Evolutionary conservation across 176 grass and related monocot genomes (phyloP).

Genomic region (Hordeum vulgare): DNA sequence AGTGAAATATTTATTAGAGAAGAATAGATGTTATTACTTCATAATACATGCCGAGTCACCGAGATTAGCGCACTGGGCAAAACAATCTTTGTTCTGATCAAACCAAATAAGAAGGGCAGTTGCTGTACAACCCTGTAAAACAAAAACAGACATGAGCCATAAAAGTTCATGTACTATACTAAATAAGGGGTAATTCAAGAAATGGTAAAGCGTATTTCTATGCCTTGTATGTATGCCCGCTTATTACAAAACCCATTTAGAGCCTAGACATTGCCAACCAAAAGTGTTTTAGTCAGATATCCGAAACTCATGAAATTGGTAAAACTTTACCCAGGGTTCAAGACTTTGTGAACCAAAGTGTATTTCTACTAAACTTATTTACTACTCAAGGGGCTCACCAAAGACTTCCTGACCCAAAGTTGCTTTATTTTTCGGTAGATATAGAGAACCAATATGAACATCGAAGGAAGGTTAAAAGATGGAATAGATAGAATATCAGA

Average conservation of each 20-base stretch:
- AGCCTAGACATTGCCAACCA: background rate
- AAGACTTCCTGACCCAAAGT: background rate
- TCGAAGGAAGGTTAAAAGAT: constrained; percentile 7
- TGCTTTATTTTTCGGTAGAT: background rate
- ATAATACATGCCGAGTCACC: constrained; percentile 74
- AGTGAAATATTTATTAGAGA: background rate
- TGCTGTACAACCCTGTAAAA: constrained; percentile 77
- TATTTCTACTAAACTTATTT: background rate
- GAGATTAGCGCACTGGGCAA: constrained; percentile 75
- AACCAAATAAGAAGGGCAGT: constrained; percentile 73
- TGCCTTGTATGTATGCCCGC: background rate
- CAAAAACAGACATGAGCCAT: constrained; percentile 3
- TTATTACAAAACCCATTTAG: background rate
- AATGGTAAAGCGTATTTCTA: background rate
- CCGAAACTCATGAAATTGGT: background rate
- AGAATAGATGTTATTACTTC: constrained; percentile 36
- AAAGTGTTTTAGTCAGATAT: background rate
- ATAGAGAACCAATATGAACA: background rate
- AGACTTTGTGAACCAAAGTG: background rate
- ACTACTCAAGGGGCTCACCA: background rate
- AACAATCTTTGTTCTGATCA: constrained; percentile 44
- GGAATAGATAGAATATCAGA: background rate
- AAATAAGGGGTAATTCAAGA: constrained; percentile 9
- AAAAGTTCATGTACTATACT: background rate
- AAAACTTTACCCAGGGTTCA: background rate